Evolutionary conservation across 2,329 filamentous ascomycete genomes (phyloP), one percentile per base, ranked within the genome.

Genomic region (Mycosphaerella arachidis): DNA sequence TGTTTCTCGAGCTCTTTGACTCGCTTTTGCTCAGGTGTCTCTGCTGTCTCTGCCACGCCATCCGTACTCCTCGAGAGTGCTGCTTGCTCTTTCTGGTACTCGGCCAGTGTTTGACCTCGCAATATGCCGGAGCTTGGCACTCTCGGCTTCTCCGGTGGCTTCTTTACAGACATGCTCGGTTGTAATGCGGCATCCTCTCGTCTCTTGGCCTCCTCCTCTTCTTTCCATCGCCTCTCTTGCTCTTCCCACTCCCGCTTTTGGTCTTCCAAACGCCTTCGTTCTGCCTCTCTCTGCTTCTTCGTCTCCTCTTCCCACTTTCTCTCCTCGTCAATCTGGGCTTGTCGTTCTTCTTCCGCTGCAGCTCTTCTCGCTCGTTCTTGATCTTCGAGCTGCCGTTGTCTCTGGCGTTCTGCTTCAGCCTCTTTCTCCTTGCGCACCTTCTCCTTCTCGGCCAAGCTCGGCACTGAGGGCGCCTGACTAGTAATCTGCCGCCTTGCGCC

Each of bases 401-500:
- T 78, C 55, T 78, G 68, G 24, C 78, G 76, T 64, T 84, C 82
- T 58, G 83, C 82, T 69, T 85, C 84, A 7, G 76, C 78, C 40
- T 79, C 79, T 66, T 81, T 79, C 68, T 87, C 84, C 56, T 78
- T 79, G 52, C 82, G 78, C 65, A 78, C 78, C 48, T 88, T 88
- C 74, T 96, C 90, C 77, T 96, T 97, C 68, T 96, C 92, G 3
- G 88, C 89, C 64, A 92, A 68, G 71, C 81, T 93, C 1, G 92
- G 92, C 9, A 97, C 91, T 50, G 84, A 75, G 5, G 94, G 94
- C 33, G 85, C 82, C 13, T 91, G 85, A 68, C 83, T 91, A 8
- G 92, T 97, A 72, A 99, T 97, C 77, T 99, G 94, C 61, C 94
- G 86, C 68, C 92, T 85, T 18, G 88, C 91, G 58, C 94, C 94